Conservation (phyloP, 1,139 yeast species). For the Sugiyamaella grinbergsii region DNA sequence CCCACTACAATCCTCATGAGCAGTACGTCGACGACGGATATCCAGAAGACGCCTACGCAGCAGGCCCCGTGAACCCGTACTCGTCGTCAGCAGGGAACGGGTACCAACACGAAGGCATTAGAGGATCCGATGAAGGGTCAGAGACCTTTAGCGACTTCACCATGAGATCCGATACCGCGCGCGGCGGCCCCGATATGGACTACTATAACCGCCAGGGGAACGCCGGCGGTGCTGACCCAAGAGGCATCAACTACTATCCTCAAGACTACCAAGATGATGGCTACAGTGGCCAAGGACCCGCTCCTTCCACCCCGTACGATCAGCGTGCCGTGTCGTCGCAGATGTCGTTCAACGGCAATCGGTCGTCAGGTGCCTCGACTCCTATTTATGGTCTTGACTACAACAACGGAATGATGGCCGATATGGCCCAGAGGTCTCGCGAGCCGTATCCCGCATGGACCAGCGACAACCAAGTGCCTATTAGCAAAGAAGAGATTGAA, state of each 20-base stretch:
- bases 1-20: slow-evolving; percentile 38
- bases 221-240: slow-evolving; percentile 33
- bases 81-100: slow-evolving; percentile 36
- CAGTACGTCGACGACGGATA: slow-evolving; percentile 43
- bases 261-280: slow-evolving; percentile 41
- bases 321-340: slow-evolving; percentile 42
- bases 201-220: slow-evolving; percentile 43
- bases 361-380: slow-evolving; percentile 93
- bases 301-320: slow-evolving; percentile 25
- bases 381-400: slow-evolving; percentile 92
- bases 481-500: slow-evolving; percentile 84
- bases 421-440: slow-evolving; percentile 41
- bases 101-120: slow-evolving; percentile 34
- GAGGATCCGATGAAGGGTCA: slow-evolving; percentile 43
- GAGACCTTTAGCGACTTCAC: slow-evolving; percentile 50
- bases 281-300: slow-evolving; percentile 27
- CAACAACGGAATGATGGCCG: slow-evolving; percentile 55
- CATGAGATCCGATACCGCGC: slow-evolving; percentile 47
- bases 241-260: slow-evolving; percentile 43
- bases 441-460: slow-evolving; percentile 99
- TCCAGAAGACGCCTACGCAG: slow-evolving; percentile 42
- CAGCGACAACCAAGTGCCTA: slow-evolving; percentile 84
- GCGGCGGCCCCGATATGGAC: slow-evolving; percentile 45
- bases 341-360: slow-evolving; percentile 68
- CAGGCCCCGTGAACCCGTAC: slow-evolving; percentile 41